Evolutionary conservation across 2,329 filamentous ascomycete genomes (phyloP).

Genomic region (Thermochaetoides dissita): DNA sequence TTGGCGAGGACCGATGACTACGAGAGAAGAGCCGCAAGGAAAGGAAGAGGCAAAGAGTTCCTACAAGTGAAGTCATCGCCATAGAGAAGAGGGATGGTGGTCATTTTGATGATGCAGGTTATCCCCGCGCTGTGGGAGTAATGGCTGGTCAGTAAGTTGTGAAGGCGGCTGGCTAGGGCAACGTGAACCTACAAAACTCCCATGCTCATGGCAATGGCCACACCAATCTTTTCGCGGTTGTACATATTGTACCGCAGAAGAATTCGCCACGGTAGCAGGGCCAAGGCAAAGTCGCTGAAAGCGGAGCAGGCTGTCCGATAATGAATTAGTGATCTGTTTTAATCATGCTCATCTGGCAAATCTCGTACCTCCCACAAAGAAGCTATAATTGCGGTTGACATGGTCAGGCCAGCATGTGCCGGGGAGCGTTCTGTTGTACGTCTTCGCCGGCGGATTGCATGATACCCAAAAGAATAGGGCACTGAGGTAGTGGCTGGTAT

Average conservation of each 20-base stretch:
- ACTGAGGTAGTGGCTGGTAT: constrained; percentile 18
- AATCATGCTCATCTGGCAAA: neutral
- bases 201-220: constrained; percentile 23
- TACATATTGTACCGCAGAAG: constrained; percentile 22
- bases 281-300: constrained; percentile 19
- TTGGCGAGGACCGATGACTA: neutral
- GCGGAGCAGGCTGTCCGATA: constrained; percentile 16
- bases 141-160: neutral
- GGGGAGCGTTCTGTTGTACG: constrained; percentile 12
- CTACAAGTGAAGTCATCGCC: constrained; percentile 12
- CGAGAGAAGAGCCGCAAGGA: neutral
- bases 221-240: constrained; percentile 21
- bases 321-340: neutral
- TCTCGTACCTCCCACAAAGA: constrained; percentile 15
- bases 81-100: constrained; percentile 6
- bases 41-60: neutral
- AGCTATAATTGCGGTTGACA: constrained; percentile 13
- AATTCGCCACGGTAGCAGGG: constrained; percentile 20
- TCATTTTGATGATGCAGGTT: constrained; percentile 18
- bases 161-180: neutral
- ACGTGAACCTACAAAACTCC: constrained; percentile 17
- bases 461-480: constrained; percentile 18
- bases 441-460: constrained; percentile 18
- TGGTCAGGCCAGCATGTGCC: constrained; percentile 17
- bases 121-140: constrained; percentile 15